Base-by-base conservation (phyloP, 176 grass and related monocot species). In the Aegilops longissima region DNA sequence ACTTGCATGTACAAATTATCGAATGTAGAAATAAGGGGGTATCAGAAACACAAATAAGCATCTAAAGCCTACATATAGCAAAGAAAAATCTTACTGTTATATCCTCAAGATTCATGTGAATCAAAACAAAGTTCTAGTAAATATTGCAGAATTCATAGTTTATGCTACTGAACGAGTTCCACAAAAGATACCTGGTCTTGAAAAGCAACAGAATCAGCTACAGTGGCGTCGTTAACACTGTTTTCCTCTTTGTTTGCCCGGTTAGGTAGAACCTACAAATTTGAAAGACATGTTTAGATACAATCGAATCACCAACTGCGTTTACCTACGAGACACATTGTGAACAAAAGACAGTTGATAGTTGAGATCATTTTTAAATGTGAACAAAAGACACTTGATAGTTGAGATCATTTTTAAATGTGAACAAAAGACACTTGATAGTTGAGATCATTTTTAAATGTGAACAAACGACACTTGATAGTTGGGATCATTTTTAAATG, bases 181-280 rank as follows among this genome's bases (percentile, higher is more conserved):
- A 74, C 20, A 39, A 65, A 21, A 12, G 71, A 42, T 87, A 95
- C 94, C 94, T 96, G 94, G 29, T 93, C 90, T 90, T 84, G 92
- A 78, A 90, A 94, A 83, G 85, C 84, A 86, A 78, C 78, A 89
- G 93, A 85, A 88, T 96, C 94, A 49, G 80, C 91, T 3, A 51
- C 23, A 65, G 30, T 65, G 70, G 20, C 40, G 12, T 95, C 93
- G 79, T 75, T 93, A 87, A 33, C 75, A 83, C 58, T 83, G 78
- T 30, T 77, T 40, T 96, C 94, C 73, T 96, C 91, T 87, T 83
- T 96, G 56, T 68, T 89, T 79, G 87, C 78, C 18, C 68, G 89
- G 54, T 82, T 80, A 42, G 78, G 85, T 34, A 92, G 29, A 79
- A 88, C 87, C 94, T 93, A 86, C 63, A 9, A 67, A 79, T 29